phyloP scores from a whole-genome alignment of 1,284 basidiomycete genomes.

The Inonotus hispidus region DNA sequence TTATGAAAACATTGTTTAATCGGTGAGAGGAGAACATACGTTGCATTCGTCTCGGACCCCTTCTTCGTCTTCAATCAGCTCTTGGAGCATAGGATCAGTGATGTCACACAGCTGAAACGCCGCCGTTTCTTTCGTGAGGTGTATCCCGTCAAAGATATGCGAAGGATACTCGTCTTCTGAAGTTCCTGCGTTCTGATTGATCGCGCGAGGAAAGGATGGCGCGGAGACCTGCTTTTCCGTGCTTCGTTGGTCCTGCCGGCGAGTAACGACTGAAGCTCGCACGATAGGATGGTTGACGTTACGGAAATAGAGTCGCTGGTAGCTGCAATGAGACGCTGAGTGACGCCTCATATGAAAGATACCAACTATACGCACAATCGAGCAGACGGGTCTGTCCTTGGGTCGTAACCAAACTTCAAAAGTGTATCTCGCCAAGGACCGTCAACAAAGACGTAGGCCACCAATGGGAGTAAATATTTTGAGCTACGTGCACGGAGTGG shows the following conservation, averaged over 20 bases:
- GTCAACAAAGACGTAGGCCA: conserved; percentile 86
- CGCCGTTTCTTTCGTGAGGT: conserved; percentile 74
- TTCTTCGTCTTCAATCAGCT: conserved; percentile 71
- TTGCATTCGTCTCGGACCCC: conserved; percentile 65
- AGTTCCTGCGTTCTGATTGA: neutral
- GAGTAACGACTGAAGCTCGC: conserved; percentile 61
- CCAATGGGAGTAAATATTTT: conserved; percentile 62
- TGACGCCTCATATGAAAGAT: conserved; percentile 10
- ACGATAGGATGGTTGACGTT: conserved; percentile 75
- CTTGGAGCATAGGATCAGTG: conserved; percentile 72
- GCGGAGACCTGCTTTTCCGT: conserved; percentile 13
- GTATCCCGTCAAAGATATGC: conserved; percentile 87
- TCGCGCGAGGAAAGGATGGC: neutral
- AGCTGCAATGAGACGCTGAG: conserved; percentile 39
- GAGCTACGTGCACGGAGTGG: conserved; percentile 40
- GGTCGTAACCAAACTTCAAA: conserved; percentile 87
- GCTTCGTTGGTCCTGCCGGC: conserved; percentile 58
- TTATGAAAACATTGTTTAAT: neutral
- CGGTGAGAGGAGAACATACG: conserved; percentile 39
- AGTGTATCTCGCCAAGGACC: conserved; percentile 93
- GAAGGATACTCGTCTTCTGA: conserved; percentile 34
- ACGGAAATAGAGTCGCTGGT: conserved; percentile 80
- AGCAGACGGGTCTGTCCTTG: conserved; percentile 63
- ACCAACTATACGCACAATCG: conserved; percentile 52
- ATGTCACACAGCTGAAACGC: conserved; percentile 95